These are phyloP conservation scores for Colletotrichum lini DNA, from an alignment of 2,329 filamentous ascomycete species.

Conservation along the genomic window DNA sequence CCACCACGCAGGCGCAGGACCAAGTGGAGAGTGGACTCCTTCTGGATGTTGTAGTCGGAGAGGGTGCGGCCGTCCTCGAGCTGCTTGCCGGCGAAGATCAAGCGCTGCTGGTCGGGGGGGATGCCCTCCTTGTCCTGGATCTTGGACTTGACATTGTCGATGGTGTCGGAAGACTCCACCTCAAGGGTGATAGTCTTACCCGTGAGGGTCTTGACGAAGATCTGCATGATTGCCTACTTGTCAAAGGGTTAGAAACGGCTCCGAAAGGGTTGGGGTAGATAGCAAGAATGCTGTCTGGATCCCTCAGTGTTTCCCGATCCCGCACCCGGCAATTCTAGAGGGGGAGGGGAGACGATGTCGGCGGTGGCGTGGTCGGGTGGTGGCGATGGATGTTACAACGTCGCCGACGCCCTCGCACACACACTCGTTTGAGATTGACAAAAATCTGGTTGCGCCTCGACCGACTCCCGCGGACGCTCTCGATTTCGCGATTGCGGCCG, in stretches of 20 bases:
- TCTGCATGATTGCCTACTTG: conserved; percentile 79
- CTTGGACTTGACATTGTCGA: conserved; percentile 99
- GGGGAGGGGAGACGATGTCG: background rate
- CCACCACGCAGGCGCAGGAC: conserved; percentile 98
- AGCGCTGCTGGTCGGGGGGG: conserved; percentile 97
- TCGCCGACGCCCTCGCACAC: conserved; percentile 1
- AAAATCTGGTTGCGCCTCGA: background rate
- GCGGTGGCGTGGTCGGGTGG: background rate
- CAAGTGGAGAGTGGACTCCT: conserved; percentile 98
- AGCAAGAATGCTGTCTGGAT: conserved; percentile 28
- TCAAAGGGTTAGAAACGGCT: conserved; percentile 56
- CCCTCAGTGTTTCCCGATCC: background rate
- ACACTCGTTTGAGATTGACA: background rate
- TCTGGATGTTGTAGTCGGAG: conserved; percentile 99
- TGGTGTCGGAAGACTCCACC: conserved; percentile 99
- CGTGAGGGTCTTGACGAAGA: conserved; percentile 90
- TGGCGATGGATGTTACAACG: conserved; percentile 21
- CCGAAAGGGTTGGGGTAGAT: background rate
- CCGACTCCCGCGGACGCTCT: conserved; percentile 3
- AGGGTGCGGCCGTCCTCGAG: conserved; percentile 99
- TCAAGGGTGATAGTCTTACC: conserved; percentile 99
- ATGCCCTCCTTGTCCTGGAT: conserved; percentile 99
- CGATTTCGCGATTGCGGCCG: conserved; percentile 38
- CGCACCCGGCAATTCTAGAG: background rate
- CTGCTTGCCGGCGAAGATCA: conserved; percentile 99